Conservation (phyloP, 2,329 filamentous ascomycete genomes). For the Pseudogymnoascus sp. region DNA sequence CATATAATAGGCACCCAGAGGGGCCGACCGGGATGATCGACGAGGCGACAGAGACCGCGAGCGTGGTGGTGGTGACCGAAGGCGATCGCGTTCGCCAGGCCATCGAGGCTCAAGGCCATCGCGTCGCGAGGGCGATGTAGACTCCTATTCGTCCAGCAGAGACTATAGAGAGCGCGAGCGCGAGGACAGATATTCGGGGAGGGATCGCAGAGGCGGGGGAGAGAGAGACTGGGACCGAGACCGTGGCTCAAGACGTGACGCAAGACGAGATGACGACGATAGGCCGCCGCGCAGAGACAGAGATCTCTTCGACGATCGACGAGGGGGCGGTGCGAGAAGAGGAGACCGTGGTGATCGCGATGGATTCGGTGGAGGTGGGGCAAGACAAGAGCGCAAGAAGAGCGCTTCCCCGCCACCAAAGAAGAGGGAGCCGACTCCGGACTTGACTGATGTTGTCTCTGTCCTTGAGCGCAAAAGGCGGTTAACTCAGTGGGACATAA, state of each 20-base stretch:
- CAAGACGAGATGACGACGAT: conserved; percentile 60
- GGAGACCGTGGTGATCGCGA: conserved; percentile 32
- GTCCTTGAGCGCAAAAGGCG: conserved; percentile 82
- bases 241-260: conserved; percentile 53
- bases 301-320: conserved; percentile 56
- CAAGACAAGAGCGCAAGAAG: conserved; percentile 42
- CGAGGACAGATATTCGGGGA: conserved; percentile 78
- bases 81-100: conserved; percentile 82
- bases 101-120: conserved; percentile 55
- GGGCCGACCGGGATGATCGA: conserved; percentile 29
- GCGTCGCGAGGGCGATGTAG: conserved; percentile 67
- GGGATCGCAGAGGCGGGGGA: conserved; percentile 51
- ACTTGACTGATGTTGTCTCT: conserved; percentile 78
- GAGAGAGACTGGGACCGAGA: conserved; percentile 76
- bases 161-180: conserved; percentile 89
- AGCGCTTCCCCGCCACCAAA: conserved; percentile 76
- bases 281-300: conserved; percentile 43
- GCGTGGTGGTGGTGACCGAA: conserved; percentile 47
- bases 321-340: conserved; percentile 39
- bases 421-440: conserved; percentile 91
- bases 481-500: conserved; percentile 98
- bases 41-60: conserved; percentile 38
- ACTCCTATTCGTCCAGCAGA: conserved; percentile 87
- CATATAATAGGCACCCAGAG: conserved; percentile 17
- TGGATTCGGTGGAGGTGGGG: conserved; percentile 36